Conservation (phyloP, 2,329 filamentous ascomycete genomes). For the Fusarium buxicola region DNA sequence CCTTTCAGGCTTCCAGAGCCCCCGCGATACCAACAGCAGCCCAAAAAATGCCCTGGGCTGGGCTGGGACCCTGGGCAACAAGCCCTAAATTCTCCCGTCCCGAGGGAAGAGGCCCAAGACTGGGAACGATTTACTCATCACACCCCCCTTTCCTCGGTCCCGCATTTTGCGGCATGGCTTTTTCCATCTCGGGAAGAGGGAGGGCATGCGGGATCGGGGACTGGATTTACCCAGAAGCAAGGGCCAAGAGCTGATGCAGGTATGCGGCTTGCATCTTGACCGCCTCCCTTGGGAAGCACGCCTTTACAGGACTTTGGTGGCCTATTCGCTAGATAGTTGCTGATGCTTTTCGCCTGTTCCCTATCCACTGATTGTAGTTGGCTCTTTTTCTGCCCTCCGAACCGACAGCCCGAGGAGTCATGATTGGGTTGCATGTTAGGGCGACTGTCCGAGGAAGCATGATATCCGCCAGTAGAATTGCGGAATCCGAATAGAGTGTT, state of each 20-base stretch:
- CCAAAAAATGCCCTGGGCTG: conserved; percentile 23
- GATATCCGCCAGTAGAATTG: conserved; percentile 24
- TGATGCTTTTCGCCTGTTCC: conserved; percentile 13
- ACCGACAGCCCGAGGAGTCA: conserved; percentile 21
- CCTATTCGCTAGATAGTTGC: conserved; percentile 24
- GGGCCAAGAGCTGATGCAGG: conserved; percentile 27
- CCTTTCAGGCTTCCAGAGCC: conserved; percentile 16
- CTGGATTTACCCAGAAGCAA: conserved; percentile 5
- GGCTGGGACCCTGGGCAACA: conserved; percentile 6
- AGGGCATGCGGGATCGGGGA: conserved; percentile 22
- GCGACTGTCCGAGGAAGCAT: conserved; percentile 26
- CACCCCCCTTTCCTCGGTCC: conserved; percentile 25
- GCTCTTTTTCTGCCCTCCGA: conserved; percentile 20
- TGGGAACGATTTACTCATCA: conserved; percentile 17
- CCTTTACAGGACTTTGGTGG: conserved; percentile 9
- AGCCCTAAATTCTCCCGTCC: conserved; percentile 11
- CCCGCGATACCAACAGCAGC: conserved; percentile 18
- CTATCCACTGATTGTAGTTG: conserved; percentile 17
- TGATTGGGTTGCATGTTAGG: conserved; percentile 28
- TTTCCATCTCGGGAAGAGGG: conserved; percentile 22
- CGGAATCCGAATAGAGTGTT: conserved; percentile 9
- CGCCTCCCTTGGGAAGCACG: conserved; percentile 27
- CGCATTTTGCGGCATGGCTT: conserved; percentile 3
- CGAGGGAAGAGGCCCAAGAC: conserved; percentile 19
- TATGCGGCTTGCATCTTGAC: conserved; percentile 30